Evolutionary conservation across 177 flowering plant genomes (phyloP), one percentile per base, ranked within the genome.

Genomic region (Vitis hybrid): DNA sequence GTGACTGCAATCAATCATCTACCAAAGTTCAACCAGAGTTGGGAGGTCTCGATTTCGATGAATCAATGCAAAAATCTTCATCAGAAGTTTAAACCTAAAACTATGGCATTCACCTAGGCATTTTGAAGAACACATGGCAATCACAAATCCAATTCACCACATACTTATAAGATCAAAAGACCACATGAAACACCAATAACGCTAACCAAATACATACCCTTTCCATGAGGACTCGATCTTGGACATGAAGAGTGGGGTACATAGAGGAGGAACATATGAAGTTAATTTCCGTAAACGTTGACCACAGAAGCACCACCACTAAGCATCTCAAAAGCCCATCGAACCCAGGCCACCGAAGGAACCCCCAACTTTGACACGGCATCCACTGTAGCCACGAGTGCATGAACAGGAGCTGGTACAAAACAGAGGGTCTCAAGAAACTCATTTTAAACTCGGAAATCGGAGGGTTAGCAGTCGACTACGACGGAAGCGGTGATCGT

Each of bases 161-260:
- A 2, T 2, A 27, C 15, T 11, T 11, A 3, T 2, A 11, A 59
- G 35, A 59, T 24, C 15, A 59, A 21, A 35, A 27, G 5, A 21
- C 24, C 21, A 24, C 3, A 10, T 11, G 62, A 21, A 24, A 59
- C 7, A 59, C 24, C 62, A 12, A 4, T 15, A 21, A 5, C 3
- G 35, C 35, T 7, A 24, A 10, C 8, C 13, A 53, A 54, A 48
- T 17, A 15, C 10, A 15, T 66, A 80, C 86, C 87, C 69, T 84
- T 63, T 86, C 90, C 8, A 70, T 77, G 32, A 86, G 46, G 65
- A 86, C 68, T 46, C 82, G 72, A 69, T 86, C 90, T 6, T 78
- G 84, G n/a, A 79, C 74, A 17, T 70, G 72, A 21, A 86, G 83
- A 66, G 90, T 83, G 0, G 87, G 87, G 59, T 74, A 84, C 90